Evolutionary conservation across 2,329 filamentous ascomycete species (phyloP).

Genomic region (Aspergillus sojae): DNA sequence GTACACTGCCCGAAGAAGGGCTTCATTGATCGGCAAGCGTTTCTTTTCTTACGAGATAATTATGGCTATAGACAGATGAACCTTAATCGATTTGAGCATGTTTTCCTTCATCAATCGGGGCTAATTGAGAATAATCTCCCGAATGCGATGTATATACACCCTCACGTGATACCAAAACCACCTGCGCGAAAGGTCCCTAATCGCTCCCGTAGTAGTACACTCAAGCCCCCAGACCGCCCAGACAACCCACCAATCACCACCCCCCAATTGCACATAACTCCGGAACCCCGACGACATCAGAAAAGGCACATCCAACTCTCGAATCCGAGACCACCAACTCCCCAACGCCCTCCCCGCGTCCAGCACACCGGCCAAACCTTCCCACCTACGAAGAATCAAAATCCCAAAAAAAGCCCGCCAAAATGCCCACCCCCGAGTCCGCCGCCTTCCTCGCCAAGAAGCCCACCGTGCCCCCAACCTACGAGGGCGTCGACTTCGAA

Average conservation of each 20-base stretch:
- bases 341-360: slow-evolving; percentile 11
- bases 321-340: slow-evolving; percentile 21
- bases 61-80: not conserved
- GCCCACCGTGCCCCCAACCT: slow-evolving; percentile 66
- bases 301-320: slow-evolving; percentile 12
- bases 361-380: not conserved
- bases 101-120: no score
- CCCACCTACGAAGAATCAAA: not conserved
- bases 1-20: not conserved
- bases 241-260: slow-evolving; percentile 28
- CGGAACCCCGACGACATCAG: slow-evolving; percentile 13
- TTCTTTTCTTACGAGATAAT: slow-evolving; percentile 6
- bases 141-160: not conserved
- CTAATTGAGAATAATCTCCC: no score
- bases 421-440: slow-evolving; percentile 68
- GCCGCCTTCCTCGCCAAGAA: slow-evolving; percentile 66
- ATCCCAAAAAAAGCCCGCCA: slow-evolving; percentile 13
- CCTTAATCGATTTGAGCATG: not conserved
- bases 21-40: not conserved
- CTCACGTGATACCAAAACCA: not conserved
- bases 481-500: slow-evolving; percentile 68
- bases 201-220: not conserved
- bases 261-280: slow-evolving; percentile 24
- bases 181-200: not conserved
- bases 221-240: slow-evolving; percentile 24